Evolutionary conservation across 2,329 filamentous ascomycete species (phyloP).

Genomic region (Arthroderma uncinatum): DNA sequence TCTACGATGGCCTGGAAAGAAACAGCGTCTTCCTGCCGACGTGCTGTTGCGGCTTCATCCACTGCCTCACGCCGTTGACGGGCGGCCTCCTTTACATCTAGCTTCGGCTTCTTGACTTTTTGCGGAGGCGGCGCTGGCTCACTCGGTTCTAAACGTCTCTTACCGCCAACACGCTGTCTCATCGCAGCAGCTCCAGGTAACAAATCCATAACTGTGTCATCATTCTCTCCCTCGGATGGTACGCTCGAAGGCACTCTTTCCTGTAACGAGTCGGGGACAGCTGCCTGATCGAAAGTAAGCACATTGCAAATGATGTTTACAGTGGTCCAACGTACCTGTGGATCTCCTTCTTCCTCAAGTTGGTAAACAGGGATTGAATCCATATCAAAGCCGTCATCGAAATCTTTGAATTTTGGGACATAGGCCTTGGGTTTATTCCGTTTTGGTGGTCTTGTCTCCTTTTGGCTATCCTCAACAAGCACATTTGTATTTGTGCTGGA

Average conservation of each 20-base stretch:
- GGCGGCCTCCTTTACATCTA: conserved; percentile 58
- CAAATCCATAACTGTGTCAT: conserved; percentile 58
- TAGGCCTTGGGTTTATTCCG: conserved; percentile 22
- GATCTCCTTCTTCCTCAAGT: conserved; percentile 18
- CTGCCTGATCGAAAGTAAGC: conserved; percentile 7
- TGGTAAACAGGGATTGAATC: conserved; percentile 30
- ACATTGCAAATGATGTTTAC: not conserved
- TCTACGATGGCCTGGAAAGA: conserved; percentile 46
- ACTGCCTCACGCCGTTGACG: conserved; percentile 42
- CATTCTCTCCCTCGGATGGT: conserved; percentile 24
- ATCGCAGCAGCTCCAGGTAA: conserved; percentile 65
- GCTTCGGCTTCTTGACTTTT: conserved; percentile 44
- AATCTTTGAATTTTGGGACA: conserved; percentile 56
- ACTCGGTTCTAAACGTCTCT: conserved; percentile 32
- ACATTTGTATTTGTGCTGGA: not conserved
- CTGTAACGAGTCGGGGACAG: conserved; percentile 12
- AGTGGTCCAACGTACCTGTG: conserved; percentile 10
- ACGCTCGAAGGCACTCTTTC: conserved; percentile 18
- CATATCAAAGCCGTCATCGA: conserved; percentile 50
- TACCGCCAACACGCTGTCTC: conserved; percentile 63
- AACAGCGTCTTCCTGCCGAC: conserved; percentile 57
- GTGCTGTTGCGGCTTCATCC: conserved; percentile 44
- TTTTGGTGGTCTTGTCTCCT: conserved; percentile 16
- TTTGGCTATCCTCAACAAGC: conserved; percentile 13
- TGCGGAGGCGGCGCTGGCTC: conserved; percentile 20